phyloP scores from a whole-genome alignment of 306 rosid genomes.

The Castanea mollissima region DNA sequence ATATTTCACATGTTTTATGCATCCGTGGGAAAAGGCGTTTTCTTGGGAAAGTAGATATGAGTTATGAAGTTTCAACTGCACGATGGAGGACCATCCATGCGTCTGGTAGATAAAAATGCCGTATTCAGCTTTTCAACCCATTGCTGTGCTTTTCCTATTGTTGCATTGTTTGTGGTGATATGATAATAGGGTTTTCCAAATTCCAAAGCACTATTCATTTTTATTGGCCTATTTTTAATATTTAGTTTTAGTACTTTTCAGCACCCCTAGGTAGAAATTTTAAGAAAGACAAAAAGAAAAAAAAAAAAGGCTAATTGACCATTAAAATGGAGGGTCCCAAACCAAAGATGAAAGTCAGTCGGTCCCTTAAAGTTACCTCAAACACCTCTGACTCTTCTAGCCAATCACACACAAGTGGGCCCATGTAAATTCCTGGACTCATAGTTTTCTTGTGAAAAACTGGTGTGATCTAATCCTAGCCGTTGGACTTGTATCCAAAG shows the following conservation, averaged over 20 bases:
- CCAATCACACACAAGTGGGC: slow-evolving; percentile 7
- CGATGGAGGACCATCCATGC: background rate
- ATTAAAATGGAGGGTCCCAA: background rate
- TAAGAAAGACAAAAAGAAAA: too few relatives aligned
- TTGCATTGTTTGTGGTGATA: background rate
- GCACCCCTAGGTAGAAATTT: too few relatives aligned
- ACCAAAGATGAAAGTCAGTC: too few relatives aligned
- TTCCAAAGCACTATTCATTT: background rate
- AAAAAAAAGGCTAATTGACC: too few relatives aligned
- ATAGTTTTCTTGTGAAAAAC: background rate
- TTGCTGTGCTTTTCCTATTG: too few relatives aligned
- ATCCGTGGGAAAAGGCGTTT: background rate
- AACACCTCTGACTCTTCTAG: slow-evolving; percentile 4
- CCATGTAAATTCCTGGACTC: background rate
- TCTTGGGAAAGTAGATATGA: background rate
- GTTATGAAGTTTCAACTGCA: background rate
- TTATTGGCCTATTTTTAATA: too few relatives aligned
- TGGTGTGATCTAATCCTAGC: background rate
- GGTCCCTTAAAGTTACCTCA: background rate
- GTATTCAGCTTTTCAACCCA: too few relatives aligned
- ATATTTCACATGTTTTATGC: too few relatives aligned
- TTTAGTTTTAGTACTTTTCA: too few relatives aligned
- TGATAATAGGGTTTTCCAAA: background rate
- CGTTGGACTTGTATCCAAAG: background rate
- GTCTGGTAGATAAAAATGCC: too few relatives aligned